Evolutionary conservation across 164 flowering plant genomes (phyloP), one percentile per base, ranked within the genome.

Genomic region (Houttuynia cordata): DNA sequence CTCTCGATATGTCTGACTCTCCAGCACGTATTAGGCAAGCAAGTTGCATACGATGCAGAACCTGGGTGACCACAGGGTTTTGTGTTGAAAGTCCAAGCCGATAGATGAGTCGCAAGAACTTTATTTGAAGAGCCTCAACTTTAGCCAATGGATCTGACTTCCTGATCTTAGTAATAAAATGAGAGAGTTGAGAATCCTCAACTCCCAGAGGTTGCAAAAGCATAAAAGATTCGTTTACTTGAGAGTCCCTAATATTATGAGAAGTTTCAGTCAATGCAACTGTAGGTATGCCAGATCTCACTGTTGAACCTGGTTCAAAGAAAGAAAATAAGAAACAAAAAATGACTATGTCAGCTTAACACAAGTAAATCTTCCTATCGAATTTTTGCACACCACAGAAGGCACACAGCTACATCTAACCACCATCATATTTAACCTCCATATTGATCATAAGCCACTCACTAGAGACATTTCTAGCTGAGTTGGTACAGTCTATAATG

Each of bases 21-120:
- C 84, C 88, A 18, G 82, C 81, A 62, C 81, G 75, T 67, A 94
- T 80, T 66, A 84, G 63, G 59, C 81, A 77, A 39, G 99, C 96
- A 7, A 91, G 71, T 51, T 88, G 93, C 21, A 94, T 63, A 51
- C 97, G 86, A 61, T 91, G 87, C 20, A 88, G 71, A 50, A 94
- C 96, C 71, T 87, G 85, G 52, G 84, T 76, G 67, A 85, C 95
- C 61, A 88, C 34, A 56, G 80, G 69, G 73, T 83, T 82, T 56
- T 83, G 81, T 0, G 64, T 65, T 41, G 90, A 71, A 49, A 59
- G 76, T 41, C 85, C 83, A 64, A 87, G 70, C n/a, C 93, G 80
- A 25, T n/a, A 78, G 53, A 88, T 71, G 54, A 88, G 67, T 22
- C 95, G 92, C 62, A 88, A 65, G 64, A 91, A 84, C 54, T 81